phyloP scores from a whole-genome alignment of 1,139 yeast species.

The Saccharomycopsis hybrid region DNA sequence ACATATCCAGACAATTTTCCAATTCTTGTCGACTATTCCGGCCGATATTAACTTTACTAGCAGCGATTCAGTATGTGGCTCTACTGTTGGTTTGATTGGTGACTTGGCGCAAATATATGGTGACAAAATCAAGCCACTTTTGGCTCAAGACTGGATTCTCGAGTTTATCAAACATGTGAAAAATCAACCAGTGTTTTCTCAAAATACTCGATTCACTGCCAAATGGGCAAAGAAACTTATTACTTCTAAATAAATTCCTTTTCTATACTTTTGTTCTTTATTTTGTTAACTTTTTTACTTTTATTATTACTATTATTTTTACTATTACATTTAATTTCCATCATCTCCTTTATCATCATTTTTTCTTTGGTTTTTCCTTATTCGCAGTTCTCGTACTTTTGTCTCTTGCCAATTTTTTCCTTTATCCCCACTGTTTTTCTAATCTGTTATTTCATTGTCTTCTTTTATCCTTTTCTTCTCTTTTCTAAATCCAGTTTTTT shows the following conservation, averaged over 20 bases:
- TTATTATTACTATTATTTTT: no score
- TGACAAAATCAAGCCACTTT: constrained; percentile 52
- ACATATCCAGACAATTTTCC: constrained; percentile 64
- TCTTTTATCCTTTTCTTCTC: no score
- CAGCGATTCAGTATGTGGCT: constrained; percentile 63
- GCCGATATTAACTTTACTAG: constrained; percentile 52
- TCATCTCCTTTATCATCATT: no score
- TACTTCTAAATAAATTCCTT: background rate
- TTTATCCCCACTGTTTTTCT: no score
- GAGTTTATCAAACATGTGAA: constrained; percentile 72
- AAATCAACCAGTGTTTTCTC: constrained; percentile 51
- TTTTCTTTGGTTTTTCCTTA: no score
- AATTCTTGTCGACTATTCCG: constrained; percentile 55
- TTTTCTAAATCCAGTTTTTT: no score
- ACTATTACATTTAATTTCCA: no score
- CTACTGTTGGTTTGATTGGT: constrained; percentile 85
- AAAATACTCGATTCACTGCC: constrained; percentile 77
- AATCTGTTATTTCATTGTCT: no score
- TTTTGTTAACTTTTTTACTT: no score
- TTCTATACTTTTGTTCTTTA: no score
- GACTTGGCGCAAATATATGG: constrained; percentile 88
- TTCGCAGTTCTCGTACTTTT: no score
- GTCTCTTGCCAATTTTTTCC: no score
- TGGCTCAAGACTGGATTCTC: constrained; percentile 69
- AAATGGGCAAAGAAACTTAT: constrained; percentile 90